Evolutionary conservation across 768 basidiomycete genomes (phyloP).

Genomic region (Leccinum ochraceum): DNA sequence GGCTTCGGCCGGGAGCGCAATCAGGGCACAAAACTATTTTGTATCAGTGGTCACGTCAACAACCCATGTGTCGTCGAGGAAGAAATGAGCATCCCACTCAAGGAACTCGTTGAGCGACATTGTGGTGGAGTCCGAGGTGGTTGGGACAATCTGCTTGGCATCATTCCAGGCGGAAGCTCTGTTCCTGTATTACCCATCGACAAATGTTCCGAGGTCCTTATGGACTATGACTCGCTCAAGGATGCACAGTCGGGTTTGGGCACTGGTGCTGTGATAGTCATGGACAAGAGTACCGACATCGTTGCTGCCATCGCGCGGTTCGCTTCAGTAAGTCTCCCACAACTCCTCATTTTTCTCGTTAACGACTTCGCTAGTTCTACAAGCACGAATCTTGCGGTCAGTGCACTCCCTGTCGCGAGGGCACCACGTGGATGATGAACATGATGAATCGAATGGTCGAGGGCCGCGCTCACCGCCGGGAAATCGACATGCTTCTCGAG

Average conservation of each 20-base stretch:
- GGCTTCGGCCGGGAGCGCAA: conserved; percentile 90
- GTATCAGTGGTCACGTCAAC: conserved; percentile 96
- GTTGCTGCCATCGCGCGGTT: conserved; percentile 94
- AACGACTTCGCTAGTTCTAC: conserved; percentile 69
- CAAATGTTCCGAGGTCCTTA: conserved; percentile 85
- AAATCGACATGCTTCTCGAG: conserved; percentile 98
- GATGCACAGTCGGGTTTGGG: conserved; percentile 96
- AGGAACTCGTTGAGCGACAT: conserved; percentile 94
- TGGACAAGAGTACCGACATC: conserved; percentile 97
- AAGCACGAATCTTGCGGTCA: conserved; percentile 99
- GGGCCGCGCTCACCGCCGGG: conserved; percentile 86
- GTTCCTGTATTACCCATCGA: conserved; percentile 90
- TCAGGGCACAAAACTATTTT: conserved; percentile 95
- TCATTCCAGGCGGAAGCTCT: conserved; percentile 92
- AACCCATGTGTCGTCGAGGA: conserved; percentile 98
- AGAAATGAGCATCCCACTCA: conserved; percentile 97
- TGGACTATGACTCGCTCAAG: conserved; percentile 98
- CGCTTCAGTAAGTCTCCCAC: conserved; percentile 53
- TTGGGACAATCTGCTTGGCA: conserved; percentile 97
- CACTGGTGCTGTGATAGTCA: conserved; percentile 97
- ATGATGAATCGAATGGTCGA: conserved; percentile 99
- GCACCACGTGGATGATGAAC: conserved; percentile 99
- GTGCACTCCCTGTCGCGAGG: conserved; percentile 92
- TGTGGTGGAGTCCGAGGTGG: conserved; percentile 94
- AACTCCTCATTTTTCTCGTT: background rate